Percentiles rank a stretch among this genome's conserved stretches.
These are phyloP conservation scores for Rhizophora mangle DNA, from an alignment of 345 rosid species.

Conservation along the genomic window DNA sequence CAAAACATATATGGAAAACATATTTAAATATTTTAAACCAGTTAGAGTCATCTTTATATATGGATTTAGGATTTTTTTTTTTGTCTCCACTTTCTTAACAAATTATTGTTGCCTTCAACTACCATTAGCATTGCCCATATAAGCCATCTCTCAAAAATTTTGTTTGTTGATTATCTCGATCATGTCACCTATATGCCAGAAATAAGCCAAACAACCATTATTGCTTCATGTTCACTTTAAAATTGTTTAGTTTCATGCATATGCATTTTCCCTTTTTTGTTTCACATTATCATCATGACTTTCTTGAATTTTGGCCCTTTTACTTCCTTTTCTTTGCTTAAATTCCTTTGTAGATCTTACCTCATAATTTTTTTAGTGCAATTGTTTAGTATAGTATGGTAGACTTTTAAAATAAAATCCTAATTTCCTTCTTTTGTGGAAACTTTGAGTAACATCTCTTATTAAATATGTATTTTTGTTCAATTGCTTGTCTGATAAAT, in stretches of 20 bases:
- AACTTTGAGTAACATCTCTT: neutral
- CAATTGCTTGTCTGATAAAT: conserved; percentile 1
- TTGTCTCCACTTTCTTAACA: too few relatives aligned
- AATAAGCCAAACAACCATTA: neutral
- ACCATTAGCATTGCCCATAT: too few relatives aligned
- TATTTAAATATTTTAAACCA: too few relatives aligned
- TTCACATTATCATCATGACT: conserved; percentile 5
- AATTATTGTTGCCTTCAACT: too few relatives aligned
- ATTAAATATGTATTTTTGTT: conserved; percentile 1
- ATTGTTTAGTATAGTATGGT: too few relatives aligned
- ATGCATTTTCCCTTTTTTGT: conserved; percentile 3
- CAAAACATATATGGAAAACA: too few relatives aligned
- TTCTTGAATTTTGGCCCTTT: neutral
- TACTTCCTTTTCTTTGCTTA: neutral
- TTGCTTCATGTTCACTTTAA: conserved; percentile 22
- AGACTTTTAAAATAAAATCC: neutral
- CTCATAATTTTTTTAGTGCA: too few relatives aligned
- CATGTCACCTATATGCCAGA: too few relatives aligned
- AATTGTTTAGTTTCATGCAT: conserved; percentile 12
- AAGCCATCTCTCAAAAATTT: too few relatives aligned
- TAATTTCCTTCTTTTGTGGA: neutral
- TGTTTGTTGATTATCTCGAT: too few relatives aligned
- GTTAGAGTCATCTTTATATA: too few relatives aligned
- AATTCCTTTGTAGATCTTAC: neutral
- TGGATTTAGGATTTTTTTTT: too few relatives aligned